phyloP scores from a whole-genome alignment of 495 filamentous ascomycete species.

The Penicillium argentinense region DNA sequence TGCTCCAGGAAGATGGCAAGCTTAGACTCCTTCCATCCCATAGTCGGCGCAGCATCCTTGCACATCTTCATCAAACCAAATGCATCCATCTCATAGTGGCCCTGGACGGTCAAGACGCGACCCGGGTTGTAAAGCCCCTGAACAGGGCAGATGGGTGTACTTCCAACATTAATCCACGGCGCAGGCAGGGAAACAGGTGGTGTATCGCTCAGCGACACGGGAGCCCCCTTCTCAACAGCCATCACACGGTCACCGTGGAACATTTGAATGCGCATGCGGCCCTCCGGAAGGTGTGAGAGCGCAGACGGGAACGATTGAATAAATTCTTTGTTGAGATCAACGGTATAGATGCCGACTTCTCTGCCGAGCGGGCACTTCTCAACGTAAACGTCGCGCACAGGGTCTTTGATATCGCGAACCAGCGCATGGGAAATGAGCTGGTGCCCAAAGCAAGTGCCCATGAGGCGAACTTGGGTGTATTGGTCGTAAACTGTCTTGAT shows the following conservation, averaged over 20 bases:
- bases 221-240: conserved; percentile 23
- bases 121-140: conserved; percentile 41
- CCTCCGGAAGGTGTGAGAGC: conserved; percentile 10
- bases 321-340: conserved; percentile 27
- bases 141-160: conserved; percentile 33
- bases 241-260: conserved; percentile 41
- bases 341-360: conserved; percentile 34
- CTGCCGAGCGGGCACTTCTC: conserved; percentile 31
- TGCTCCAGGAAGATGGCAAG: conserved; percentile 28
- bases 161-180: conserved; percentile 36
- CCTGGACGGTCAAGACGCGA: conserved; percentile 34
- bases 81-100: conserved; percentile 39
- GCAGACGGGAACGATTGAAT: conserved; percentile 19
- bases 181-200: conserved; percentile 26
- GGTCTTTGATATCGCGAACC: conserved; percentile 21
- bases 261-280: conserved; percentile 34
- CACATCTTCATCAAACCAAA: conserved; percentile 34
- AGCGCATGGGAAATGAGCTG: conserved; percentile 39
- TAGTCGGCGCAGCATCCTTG: conserved; percentile 26
- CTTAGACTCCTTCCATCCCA: conserved; percentile 31
- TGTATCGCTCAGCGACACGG: conserved; percentile 18
- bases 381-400: conserved; percentile 25
- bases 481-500: conserved; percentile 31
- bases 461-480: conserved; percentile 37
- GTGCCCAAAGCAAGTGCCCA: conserved; percentile 44